Evolutionary conservation across 495 filamentous ascomycete species (phyloP), one percentile per base, ranked within the genome.

Genomic region (Rhypophila decipiens): DNA sequence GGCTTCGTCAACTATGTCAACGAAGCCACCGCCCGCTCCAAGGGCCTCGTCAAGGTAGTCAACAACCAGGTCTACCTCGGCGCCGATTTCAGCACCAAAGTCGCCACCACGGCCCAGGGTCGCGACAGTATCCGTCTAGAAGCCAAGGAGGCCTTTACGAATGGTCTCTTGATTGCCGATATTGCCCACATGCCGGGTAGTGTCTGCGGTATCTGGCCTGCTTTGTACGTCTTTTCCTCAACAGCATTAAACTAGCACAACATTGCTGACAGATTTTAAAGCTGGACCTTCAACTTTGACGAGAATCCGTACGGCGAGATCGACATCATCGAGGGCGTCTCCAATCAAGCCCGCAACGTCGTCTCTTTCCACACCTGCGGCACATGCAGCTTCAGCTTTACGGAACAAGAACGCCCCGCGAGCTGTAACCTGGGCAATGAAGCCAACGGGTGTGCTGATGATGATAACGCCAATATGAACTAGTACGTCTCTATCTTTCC

Each of bases 271-370:
- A n/a, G 15, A 23, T 13, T 21, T 5, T 10, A 27, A 59, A 61
- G 61, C 55, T 64, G 63, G 65, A 64, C 62, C 23, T 68, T 59
- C 50, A 67, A 67, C 38, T 56, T 65, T 40, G 49, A 58, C 34
- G 52, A 61, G 2, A 45, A 64, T 0, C 59, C 65, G 3, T 75
- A 80, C 44, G 87, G 87, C 5, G 87, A 94, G 62, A 82, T 90
- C 35, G 86, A 91, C 67, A 88, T 91, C 55, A 85, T 91, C 52
- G 86, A 94, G 60, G 84, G 85, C 19, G 81, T 87, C 44, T 85
- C 39, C 24, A 15, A 49, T 12, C 41, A 48, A 33, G n/a, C 41
- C 19, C 60, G 70, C 39, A 83, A 89, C 54, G 53, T 69, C 36
- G 78, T 88, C 46, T 77, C 84, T 2, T 68, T 90, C 42, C 87